Evolutionary conservation across 371 early-diverging fungal species (phyloP).

Genomic region (Nematocida ausubeli): DNA sequence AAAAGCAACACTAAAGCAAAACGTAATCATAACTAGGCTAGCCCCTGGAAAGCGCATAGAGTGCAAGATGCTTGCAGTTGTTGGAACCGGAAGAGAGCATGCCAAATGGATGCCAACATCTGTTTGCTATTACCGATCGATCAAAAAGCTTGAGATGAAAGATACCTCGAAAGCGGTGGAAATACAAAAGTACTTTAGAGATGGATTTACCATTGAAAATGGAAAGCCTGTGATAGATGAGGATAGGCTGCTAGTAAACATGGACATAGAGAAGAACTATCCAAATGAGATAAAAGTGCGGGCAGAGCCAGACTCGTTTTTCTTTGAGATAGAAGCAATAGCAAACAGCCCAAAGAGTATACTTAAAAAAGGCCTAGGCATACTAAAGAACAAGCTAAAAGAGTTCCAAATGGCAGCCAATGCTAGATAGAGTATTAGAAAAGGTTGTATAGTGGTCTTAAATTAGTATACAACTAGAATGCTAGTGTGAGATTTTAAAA

Average conservation of each 20-base stretch:
- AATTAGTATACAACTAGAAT: no score
- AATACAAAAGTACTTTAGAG: constrained; percentile 39
- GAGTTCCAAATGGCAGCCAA: constrained; percentile 2
- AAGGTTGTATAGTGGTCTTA: no score
- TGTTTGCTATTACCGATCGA: constrained; percentile 37
- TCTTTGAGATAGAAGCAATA: constrained; percentile 46
- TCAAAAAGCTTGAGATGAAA: constrained; percentile 13
- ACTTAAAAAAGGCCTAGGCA: neutral
- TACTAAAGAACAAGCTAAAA: constrained; percentile 20
- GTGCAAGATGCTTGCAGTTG: constrained; percentile 79
- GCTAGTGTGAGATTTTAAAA: no score
- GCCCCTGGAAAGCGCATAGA: constrained; percentile 86
- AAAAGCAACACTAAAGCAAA: constrained; percentile 73
- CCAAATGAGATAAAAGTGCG: constrained; percentile 14
- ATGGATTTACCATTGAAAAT: neutral
- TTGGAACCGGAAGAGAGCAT: constrained; percentile 73
- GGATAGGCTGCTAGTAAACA: constrained; percentile 29
- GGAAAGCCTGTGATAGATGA: neutral
- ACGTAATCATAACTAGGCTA: constrained; percentile 85
- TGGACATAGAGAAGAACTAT: constrained; percentile 25
- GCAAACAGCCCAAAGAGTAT: constrained; percentile 1
- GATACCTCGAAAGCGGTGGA: neutral
- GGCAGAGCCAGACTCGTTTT: neutral
- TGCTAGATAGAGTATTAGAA: no score
- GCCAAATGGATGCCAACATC: constrained; percentile 48